Base-by-base conservation (phyloP, 345 rosid genomes). In the Odontarrhena argentea region DNA sequence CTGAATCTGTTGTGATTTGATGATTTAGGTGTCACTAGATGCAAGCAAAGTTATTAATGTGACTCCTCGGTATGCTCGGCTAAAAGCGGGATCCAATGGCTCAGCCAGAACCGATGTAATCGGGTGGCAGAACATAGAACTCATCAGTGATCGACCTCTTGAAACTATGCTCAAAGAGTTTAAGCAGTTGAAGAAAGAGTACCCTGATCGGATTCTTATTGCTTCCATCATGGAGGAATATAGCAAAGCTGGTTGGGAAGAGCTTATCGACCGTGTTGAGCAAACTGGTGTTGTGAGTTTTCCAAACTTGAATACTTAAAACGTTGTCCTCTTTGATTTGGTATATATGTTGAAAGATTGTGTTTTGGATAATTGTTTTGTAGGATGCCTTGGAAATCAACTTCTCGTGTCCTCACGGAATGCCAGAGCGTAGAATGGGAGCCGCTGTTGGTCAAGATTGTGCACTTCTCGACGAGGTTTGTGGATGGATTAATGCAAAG, bases 371-470 rank as follows among this genome's bases (percentile, higher is more conserved):
- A 0, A 2, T 63, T 65, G 46, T 69, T 34, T 47, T 65, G 15
- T 63, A 94, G 97, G 99, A 94, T 83, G 99, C 96, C 9, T 80
- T 94, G 52, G 99, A 94, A 64, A 79, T 94, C 70, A 94, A 94
- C 71, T 94, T 94, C 79, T 94, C 97, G 26, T 94, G 99, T 75
- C 99, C 99, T 63, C 99, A 91, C 22, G 97, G 99, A 18, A 94
- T 94, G 99, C 99, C 99, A 6, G 99, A 91, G 77, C 89, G 99
- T 30, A 91, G 81, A 80, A 91, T 94, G 99, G 99, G 97, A 57
- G 97, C 97, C 2, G 99, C 99, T 7, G 96, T 94, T 9, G 97
- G 99, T 54, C 96, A 94, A 79, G 99, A 94, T 65, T 88, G 96
- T 76, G 78, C 50, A 5, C 80, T 94, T 49, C 67, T 91, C 49